Percentiles rank a stretch among this genome's conserved stretches.
Evolutionary conservation across 306 rosid species (phyloP).

Genomic region (Begonia masoniana): DNA sequence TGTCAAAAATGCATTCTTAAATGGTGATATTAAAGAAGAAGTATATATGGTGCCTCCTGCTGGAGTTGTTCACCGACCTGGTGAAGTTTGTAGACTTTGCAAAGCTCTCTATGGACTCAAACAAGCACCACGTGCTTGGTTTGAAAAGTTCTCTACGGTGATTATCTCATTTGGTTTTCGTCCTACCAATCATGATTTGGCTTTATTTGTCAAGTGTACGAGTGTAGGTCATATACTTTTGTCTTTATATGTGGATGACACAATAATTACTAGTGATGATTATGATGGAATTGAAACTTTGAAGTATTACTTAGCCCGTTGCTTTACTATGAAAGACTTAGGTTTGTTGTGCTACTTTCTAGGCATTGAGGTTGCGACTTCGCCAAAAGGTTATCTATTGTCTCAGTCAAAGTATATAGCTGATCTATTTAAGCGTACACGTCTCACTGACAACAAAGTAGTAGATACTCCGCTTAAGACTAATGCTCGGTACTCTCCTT

Average conservation of each 20-base stretch:
- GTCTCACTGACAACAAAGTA: neutral
- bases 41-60: no score
- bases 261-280: neutral
- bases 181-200: no score
- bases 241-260: neutral
- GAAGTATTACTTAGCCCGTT: neutral
- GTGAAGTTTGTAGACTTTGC: no score
- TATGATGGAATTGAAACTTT: neutral
- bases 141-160: no score
- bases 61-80: no score
- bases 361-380: neutral
- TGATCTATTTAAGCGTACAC: neutral
- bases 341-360: neutral
- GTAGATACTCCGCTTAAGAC: neutral
- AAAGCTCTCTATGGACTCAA: no score
- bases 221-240: neutral
- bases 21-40: no score
- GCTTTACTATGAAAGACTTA: no score
- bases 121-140: no score
- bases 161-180: no score
- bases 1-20: no score
- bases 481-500: neutral
- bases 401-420: no score
- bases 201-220: neutral
- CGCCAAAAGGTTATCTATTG: neutral